phyloP scores from a whole-genome alignment of 1,139 yeast species.

The Debaryomycetaceae sp. region DNA sequence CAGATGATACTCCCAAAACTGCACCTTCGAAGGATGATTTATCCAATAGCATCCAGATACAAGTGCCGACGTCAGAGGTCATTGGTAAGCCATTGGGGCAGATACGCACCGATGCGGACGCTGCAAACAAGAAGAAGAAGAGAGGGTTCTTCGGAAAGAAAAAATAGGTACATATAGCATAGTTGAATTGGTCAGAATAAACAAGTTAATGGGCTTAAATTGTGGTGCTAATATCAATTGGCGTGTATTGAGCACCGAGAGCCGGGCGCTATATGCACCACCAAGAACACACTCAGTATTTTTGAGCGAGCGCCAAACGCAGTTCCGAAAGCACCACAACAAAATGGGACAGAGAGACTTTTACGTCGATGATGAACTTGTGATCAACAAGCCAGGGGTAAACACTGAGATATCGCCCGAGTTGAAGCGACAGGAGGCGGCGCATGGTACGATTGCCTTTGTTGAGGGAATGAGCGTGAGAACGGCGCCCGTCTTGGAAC shows the following conservation, averaged over 20 bases:
- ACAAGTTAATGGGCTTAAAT: not conserved
- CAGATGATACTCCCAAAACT: constrained; percentile 29
- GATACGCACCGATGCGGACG: constrained; percentile 12
- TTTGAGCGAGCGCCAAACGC: not conserved
- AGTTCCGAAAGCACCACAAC: not conserved
- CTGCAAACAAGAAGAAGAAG: constrained; percentile 24
- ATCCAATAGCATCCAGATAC: constrained; percentile 11
- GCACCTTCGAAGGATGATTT: constrained; percentile 15
- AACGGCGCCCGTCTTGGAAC: constrained; percentile 43
- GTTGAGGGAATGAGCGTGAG: constrained; percentile 53
- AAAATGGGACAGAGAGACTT: constrained; percentile 34
- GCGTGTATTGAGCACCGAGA: not conserved
- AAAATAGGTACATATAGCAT: constrained; percentile 9
- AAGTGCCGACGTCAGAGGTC: too few relatives aligned
- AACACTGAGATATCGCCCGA: constrained; percentile 31
- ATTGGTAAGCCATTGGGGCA: too few relatives aligned
- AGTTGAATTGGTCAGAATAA: not conserved
- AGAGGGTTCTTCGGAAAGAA: constrained; percentile 33
- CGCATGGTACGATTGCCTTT: constrained; percentile 38
- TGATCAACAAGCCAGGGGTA: constrained; percentile 45
- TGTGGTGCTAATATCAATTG: constrained; percentile 1
- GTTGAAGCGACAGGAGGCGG: constrained; percentile 34
- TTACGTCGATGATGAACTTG: constrained; percentile 49
- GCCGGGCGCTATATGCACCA: not conserved
- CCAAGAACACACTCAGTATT: not conserved